Conservation (phyloP, 768 basidiomycete genomes). For the Sporobolomyces phaffii region DNA sequence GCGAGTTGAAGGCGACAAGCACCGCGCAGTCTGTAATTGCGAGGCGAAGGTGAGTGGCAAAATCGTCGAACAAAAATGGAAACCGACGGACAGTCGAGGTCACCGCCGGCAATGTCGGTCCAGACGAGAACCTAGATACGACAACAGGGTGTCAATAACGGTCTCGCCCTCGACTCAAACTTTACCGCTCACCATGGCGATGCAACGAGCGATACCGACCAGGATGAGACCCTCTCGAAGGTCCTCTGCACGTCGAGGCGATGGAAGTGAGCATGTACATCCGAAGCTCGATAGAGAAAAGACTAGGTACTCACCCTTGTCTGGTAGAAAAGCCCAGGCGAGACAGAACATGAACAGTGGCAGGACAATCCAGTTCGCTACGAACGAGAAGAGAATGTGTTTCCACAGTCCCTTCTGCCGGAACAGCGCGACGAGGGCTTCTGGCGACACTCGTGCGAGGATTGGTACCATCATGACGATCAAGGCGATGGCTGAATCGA, state of each 20-base stretch:
- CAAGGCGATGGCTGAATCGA: constrained; percentile 58
- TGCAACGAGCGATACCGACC: constrained; percentile 71
- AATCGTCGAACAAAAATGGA: background rate
- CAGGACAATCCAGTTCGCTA: constrained; percentile 66
- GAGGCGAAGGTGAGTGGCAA: background rate
- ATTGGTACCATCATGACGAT: constrained; percentile 86
- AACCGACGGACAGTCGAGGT: constrained; percentile 54
- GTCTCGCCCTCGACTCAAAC: background rate
- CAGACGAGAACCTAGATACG: constrained; percentile 52
- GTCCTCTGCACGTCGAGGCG: constrained; percentile 43
- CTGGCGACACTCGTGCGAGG: constrained; percentile 62
- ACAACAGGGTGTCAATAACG: background rate
- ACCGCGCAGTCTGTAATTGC: constrained; percentile 53
- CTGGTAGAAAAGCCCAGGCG: constrained; percentile 78
- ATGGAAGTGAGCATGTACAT: background rate
- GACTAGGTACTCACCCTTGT: constrained; percentile 44
- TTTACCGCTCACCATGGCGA: constrained; percentile 47
- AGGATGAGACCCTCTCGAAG: constrained; percentile 74
- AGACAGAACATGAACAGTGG: constrained; percentile 76
- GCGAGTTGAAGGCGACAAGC: constrained; percentile 70
- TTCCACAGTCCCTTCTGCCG: constrained; percentile 56
- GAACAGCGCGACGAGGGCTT: constrained; percentile 59
- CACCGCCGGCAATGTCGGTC: constrained; percentile 67
- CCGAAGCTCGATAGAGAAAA: background rate
- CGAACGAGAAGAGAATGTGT: constrained; percentile 62